Base-by-base conservation (phyloP, 371 early-diverging fungal species). In the Lichtheimia corymbifera region DNA sequence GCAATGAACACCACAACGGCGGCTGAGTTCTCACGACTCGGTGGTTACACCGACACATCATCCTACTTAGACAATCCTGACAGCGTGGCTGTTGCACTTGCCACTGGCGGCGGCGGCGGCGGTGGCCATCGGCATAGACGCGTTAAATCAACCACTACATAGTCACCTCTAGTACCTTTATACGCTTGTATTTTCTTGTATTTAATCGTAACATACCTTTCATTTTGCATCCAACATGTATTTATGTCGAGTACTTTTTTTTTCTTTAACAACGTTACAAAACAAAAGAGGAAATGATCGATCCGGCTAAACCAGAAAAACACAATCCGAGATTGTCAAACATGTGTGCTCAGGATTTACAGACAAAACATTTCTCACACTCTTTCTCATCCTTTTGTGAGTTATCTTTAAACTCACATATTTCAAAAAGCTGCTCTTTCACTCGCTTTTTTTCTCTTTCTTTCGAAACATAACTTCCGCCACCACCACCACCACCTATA, bases 111-210 rank as follows among this genome's bases (percentile, higher is more conserved):
- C n/a, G 28, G 22, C 11, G 11, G 35, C 5, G 17, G 47, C n/a
- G 28, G 24, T 20, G 57, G 57, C 5, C 57, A 56, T 25, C 56
- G 58, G 13, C 63, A 63, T 58, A 50, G 63, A 30, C 57, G 63
- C 15, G 63, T 56, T 12, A 63, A 63, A 42, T 63, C 63, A 3
- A 63, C 57, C 1, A 30, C 27, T 15, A 30, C 54, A 18, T 54
- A 18, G 9, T 35, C 35, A 35, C 9, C 5, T 35, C 0, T 35
- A 35, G 9, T 28, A 53, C 35, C 24, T 53, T 12, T 53, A n/a
- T n/a, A 15, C 28, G 4, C n/a, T 17, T 30, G 22, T 54, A 54
- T 54, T 40, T 30, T 53, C 28, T 53, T n/a, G 17, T 28, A 53
- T 22, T 2, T 28, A 28, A 35, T 35, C 11, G 28, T 62, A 62